Percentiles rank a stretch among this genome's conserved stretches.
Conservation (phyloP, 2,329 filamentous ascomycete genomes). For the Penicillium sp. region DNA sequence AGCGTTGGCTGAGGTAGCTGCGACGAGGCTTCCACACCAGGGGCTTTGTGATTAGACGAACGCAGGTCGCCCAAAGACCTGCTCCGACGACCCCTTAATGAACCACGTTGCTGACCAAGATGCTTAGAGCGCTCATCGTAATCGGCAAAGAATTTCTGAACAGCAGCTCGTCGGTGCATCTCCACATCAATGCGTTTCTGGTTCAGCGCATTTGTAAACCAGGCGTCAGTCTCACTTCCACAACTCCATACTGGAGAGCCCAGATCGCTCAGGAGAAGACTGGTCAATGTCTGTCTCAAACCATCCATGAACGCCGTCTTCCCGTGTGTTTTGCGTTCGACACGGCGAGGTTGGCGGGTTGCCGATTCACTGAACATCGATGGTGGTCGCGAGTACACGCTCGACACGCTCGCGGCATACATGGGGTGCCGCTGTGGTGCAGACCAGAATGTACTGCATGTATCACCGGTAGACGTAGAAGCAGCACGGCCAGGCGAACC, state of each 20-base stretch:
- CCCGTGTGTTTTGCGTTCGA: conserved; percentile 55
- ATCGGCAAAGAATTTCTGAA: conserved; percentile 41
- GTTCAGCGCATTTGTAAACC: conserved; percentile 64
- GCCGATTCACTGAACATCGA: conserved; percentile 43
- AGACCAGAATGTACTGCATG: conserved; percentile 83
- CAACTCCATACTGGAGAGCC: conserved; percentile 81
- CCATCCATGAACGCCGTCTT: conserved; percentile 77
- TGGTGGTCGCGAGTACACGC: conserved; percentile 48
- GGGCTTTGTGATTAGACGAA: conserved; percentile 5
- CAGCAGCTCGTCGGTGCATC: conserved; percentile 41
- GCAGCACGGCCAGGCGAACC: conserved; percentile 66
- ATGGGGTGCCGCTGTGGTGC: conserved; percentile 70
- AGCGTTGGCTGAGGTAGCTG: neutral
- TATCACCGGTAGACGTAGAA: conserved; percentile 70
- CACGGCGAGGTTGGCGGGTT: conserved; percentile 33
- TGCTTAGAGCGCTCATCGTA: conserved; percentile 34
- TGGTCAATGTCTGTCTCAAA: conserved; percentile 75
- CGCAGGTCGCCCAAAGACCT: conserved; percentile 34
- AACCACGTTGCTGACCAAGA: conserved; percentile 23
- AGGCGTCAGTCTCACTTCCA: conserved; percentile 88
- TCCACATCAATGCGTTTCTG: conserved; percentile 46
- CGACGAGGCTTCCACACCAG: conserved; percentile 7
- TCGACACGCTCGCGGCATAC: conserved; percentile 63
- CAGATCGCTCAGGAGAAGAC: conserved; percentile 83
- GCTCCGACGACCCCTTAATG: conserved; percentile 32